phyloP scores from a whole-genome alignment of 192 early-diverging fungal species.

The Spinellus fusiger region DNA sequence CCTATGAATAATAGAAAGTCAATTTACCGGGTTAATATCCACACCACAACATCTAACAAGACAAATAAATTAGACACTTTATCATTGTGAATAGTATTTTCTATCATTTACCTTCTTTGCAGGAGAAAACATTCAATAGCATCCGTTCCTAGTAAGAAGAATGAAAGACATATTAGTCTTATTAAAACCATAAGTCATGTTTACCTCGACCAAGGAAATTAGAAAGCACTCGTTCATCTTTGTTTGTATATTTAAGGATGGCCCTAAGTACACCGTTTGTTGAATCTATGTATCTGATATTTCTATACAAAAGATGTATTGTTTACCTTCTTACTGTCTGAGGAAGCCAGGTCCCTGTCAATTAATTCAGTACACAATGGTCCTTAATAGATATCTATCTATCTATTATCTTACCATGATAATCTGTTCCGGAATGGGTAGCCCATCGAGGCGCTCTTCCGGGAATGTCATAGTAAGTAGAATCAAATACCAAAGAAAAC shows the following conservation, averaged over 20 bases:
- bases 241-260: constrained; percentile 67
- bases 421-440: constrained; percentile 88
- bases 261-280: constrained; percentile 35
- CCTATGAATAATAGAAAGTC: too few species aligned
- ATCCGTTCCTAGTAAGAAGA: constrained; percentile 57
- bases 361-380: not conserved
- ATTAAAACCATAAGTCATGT: not conserved
- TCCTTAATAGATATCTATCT: not conserved
- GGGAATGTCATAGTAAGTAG: constrained; percentile 88
- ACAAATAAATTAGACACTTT: constrained; percentile 1
- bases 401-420: constrained; percentile 54
- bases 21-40: constrained; percentile 83
- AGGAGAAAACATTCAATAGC: constrained; percentile 85
- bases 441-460: constrained; percentile 86
- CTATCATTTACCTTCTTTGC: constrained; percentile 49
- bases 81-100: not conserved
- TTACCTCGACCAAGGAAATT: constrained; percentile 87
- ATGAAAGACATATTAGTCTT: not conserved
- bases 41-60: constrained; percentile 61
- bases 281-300: not conserved
- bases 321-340: constrained; percentile 71
- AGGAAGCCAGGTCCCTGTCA: constrained; percentile 75
- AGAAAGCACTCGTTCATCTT: constrained; percentile 75
- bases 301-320: not conserved
- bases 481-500: constrained; percentile 73